Base-by-base conservation (phyloP, 1,139 yeast species). In the Lodderomyces parapsilosis region DNA sequence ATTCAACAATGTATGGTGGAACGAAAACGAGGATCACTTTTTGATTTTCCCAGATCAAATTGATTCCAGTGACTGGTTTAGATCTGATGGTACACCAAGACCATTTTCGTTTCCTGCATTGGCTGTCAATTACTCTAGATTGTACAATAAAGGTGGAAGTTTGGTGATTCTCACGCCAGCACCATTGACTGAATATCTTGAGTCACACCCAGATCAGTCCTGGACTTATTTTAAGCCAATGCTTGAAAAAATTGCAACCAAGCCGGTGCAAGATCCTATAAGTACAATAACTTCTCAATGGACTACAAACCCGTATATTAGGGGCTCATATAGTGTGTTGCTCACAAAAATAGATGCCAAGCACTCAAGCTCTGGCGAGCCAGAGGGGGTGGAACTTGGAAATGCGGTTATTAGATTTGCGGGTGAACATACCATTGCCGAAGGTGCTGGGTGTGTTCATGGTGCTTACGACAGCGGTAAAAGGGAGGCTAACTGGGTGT, bases 401-500 rank as follows among this genome's bases (percentile, higher is more conserved):
- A 53, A 60, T n/a, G 53, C 60, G 7, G 63, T 72, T 13, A 68
- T 88, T 5, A 67, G 93, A 41, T 88, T 88, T 66, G 96, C 95
- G 0, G 96, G 96, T 10, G 96, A 88, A 59, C 96, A 86, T 56
- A 80, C 94, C 1, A 75, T 78, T 19, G 64, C 74, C 53, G 88
- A 84, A 47, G 96, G 95, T 6, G 81, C 84, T 28, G 96, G 96
- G 0, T 87, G 96, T 64, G 90, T 83, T 5, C 93, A 88, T 62
- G 88, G 90, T 32, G 89, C 90, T 10, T 80, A 85, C 78, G 61
- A 64, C 50, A 78, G 88, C 55, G 96, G 96, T 1, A 60, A 59
- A 44, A 74, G 94, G 50, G 96, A 86, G 52, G 94, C 91, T 4
- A 45, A 56, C 20, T 68, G 74, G 67, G 65, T 78, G 7, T 44